Percentiles rank a stretch among this genome's conserved stretches.
These are phyloP conservation scores for Talaromyces adpressus DNA, from an alignment of 495 filamentous ascomycete species.

Conservation along the genomic window DNA sequence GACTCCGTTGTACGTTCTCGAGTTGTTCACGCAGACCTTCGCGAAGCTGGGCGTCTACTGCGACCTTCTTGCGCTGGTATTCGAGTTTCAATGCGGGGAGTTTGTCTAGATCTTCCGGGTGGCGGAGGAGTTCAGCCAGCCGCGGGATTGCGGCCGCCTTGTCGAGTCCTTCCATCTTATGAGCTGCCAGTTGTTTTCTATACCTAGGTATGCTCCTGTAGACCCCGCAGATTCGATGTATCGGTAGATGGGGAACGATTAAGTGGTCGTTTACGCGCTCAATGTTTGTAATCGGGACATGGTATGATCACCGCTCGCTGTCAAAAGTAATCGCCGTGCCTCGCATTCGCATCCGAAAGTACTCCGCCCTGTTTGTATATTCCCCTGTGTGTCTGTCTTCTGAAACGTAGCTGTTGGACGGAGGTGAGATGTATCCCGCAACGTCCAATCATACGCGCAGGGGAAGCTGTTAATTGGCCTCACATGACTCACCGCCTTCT, in stretches of 20 bases:
- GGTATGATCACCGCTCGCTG: not conserved
- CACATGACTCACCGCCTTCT: not conserved
- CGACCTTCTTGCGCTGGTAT: constrained; percentile 88
- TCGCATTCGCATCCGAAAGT: not conserved
- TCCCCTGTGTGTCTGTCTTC: not conserved
- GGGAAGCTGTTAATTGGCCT: not conserved
- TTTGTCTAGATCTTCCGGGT: constrained; percentile 89
- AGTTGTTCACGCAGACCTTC: constrained; percentile 83
- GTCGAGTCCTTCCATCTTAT: constrained; percentile 20
- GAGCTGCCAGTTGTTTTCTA: not conserved
- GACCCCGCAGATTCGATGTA: not conserved
- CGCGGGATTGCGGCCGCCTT: constrained; percentile 38
- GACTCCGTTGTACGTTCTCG: constrained; percentile 84
- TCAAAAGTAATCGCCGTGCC: not conserved
- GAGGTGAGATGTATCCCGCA: not conserved
- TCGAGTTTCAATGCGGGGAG: constrained; percentile 83
- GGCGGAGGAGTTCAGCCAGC: constrained; percentile 50
- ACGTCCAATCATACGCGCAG: not conserved
- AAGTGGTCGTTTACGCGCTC: not conserved
- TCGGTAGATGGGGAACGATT: not conserved
- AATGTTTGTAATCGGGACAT: not conserved
- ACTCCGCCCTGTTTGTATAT: not conserved
- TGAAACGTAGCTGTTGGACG: not conserved
- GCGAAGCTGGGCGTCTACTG: constrained; percentile 82
- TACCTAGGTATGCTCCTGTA: not conserved